Percentiles rank a stretch among this genome's conserved stretches.
Evolutionary conservation across 345 rosid genomes (phyloP).

Genomic region (Citrus hindsii): DNA sequence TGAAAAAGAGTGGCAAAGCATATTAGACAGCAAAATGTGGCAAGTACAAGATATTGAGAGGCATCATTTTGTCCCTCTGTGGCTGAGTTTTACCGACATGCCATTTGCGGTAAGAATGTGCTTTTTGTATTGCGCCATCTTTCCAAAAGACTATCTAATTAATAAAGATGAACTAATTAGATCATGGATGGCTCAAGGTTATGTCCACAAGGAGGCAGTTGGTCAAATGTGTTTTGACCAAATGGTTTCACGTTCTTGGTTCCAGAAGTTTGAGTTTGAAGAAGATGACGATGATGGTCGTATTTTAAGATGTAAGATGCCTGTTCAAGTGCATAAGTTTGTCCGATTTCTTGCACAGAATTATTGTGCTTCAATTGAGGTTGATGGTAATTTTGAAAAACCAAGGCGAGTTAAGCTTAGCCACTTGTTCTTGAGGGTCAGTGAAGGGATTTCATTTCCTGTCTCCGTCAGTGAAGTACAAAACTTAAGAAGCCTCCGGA

Average conservation of each 20-base stretch:
- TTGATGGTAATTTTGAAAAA: background rate
- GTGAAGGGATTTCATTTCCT: background rate
- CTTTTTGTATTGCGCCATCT: conserved; percentile 10
- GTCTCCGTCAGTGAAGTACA: background rate
- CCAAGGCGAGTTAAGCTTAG: no score
- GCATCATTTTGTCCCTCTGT: background rate
- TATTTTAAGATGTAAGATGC: background rate
- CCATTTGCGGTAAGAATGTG: background rate
- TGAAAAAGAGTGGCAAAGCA: background rate
- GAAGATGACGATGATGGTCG: background rate
- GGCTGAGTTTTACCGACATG: background rate
- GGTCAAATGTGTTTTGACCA: background rate
- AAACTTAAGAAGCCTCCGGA: background rate
- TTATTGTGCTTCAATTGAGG: background rate
- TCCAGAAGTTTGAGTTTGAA: background rate
- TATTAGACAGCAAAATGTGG: conserved; percentile 14
- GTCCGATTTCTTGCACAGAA: background rate
- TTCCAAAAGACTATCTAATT: conserved; percentile 8
- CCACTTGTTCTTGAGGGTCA: background rate
- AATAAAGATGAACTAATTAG: background rate
- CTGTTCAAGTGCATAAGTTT: background rate
- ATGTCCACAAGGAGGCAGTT: background rate
- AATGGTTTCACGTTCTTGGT: background rate
- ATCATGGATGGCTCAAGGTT: background rate
- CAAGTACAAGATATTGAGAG: background rate